Percentiles rank a stretch among this genome's conserved stretches.
phyloP scores from a whole-genome alignment of 1,284 basidiomycete genomes.

The Boletellus deceptivus region DNA sequence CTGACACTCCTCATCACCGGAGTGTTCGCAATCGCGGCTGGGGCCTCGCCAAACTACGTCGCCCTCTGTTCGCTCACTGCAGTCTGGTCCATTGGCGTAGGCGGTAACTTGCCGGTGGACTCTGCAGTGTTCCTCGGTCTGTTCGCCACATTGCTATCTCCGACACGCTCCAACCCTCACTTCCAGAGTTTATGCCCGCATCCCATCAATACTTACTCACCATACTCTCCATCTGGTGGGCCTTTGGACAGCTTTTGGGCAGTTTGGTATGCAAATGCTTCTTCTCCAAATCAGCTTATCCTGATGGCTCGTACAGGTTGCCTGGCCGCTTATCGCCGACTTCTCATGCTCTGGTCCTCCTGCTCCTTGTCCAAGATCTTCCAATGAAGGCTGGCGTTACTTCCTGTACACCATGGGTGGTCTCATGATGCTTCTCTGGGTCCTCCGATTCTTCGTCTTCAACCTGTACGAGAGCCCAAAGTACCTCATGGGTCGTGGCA shows the following conservation, averaged over 20 bases:
- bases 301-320: slow-evolving; percentile 39
- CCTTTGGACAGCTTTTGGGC: slow-evolving; percentile 57
- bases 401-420: slow-evolving; percentile 62
- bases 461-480: slow-evolving; percentile 75
- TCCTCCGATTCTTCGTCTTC: slow-evolving; percentile 72
- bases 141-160: slow-evolving; percentile 10
- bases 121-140: slow-evolving; percentile 75
- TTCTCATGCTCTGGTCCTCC: slow-evolving; percentile 51
- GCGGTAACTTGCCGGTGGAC: slow-evolving; percentile 76
- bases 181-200: slow-evolving; percentile 54
- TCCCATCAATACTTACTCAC: slow-evolving; percentile 64
- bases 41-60: slow-evolving; percentile 53
- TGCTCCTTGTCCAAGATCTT: slow-evolving; percentile 40
- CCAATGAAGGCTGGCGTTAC: slow-evolving; percentile 75
- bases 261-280: slow-evolving; percentile 44
- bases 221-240: slow-evolving; percentile 66
- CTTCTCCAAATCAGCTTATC: neutral
- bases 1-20: slow-evolving; percentile 70
- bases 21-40: slow-evolving; percentile 62
- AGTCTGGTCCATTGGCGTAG: slow-evolving; percentile 63
- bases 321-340: slow-evolving; percentile 65
- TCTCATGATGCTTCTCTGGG: slow-evolving; percentile 61
- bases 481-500: slow-evolving; percentile 70
- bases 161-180: neutral
- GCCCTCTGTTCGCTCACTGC: slow-evolving; percentile 54